Percentiles rank a stretch among this genome's conserved stretches.
Evolutionary conservation across 2,329 filamentous ascomycete species (phyloP).

Genomic region (Apiospora sp.): DNA sequence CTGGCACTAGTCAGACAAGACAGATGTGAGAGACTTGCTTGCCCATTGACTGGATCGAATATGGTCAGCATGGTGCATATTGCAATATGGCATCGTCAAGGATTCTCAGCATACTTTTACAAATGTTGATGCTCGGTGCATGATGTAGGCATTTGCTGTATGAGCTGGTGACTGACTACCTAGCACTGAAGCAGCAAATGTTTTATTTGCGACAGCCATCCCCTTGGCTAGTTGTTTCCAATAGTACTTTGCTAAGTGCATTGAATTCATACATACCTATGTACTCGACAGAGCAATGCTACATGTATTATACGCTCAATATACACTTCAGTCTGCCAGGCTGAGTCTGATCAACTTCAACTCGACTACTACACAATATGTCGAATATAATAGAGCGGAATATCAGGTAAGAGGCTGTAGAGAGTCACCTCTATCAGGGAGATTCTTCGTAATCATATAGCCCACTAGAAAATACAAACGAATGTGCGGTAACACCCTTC

Average conservation of each 20-base stretch:
- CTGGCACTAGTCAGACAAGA: neutral
- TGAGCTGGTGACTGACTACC: neutral
- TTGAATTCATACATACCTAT: neutral
- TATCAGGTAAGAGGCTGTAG: neutral
- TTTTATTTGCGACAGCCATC: neutral
- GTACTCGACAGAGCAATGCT: neutral
- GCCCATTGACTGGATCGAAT: neutral
- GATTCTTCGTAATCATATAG: neutral
- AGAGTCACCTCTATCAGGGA: neutral
- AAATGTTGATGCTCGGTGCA: no score
- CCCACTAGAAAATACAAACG: slow-evolving; percentile 6
- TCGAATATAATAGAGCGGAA: neutral
- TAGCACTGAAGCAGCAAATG: slow-evolving; percentile 4
- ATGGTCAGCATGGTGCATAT: neutral
- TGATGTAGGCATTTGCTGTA: neutral
- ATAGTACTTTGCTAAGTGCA: neutral
- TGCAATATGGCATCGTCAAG: neutral
- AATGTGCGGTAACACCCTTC: neutral
- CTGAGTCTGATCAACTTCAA: no score
- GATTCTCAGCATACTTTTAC: neutral
- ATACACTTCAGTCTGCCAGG: neutral
- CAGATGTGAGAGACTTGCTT: no score
- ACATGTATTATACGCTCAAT: neutral
- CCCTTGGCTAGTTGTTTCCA: neutral
- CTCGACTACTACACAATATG: neutral